phyloP scores from a whole-genome alignment of 805 yeast genomes.

The Candida silvicultrix region DNA sequence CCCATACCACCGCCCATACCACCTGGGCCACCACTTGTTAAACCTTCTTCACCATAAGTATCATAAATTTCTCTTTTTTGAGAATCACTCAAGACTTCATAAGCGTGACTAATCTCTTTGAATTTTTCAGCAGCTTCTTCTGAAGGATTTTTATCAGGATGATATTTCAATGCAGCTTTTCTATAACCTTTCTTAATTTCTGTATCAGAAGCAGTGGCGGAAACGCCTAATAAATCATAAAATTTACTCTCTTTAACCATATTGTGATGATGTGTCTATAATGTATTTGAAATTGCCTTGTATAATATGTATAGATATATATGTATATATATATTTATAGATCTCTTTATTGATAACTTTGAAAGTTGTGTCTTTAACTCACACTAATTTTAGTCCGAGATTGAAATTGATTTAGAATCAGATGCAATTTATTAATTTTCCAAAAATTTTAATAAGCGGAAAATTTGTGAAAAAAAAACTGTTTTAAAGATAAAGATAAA shows the following conservation, averaged over 20 bases:
- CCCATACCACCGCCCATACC: conserved; percentile 50
- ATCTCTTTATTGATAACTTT: too few relatives aligned
- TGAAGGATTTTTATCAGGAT: conserved; percentile 77
- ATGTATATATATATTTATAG: too few relatives aligned
- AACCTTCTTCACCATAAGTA: conserved; percentile 88
- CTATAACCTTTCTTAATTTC: conserved; percentile 82
- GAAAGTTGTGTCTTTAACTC: too few relatives aligned
- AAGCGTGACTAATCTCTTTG: conserved; percentile 82
- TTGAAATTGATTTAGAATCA: background rate
- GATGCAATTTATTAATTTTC: too few relatives aligned
- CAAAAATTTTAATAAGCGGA: too few relatives aligned
- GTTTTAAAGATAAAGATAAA: too few relatives aligned
- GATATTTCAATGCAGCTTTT: conserved; percentile 72
- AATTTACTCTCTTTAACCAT: conserved; percentile 81
- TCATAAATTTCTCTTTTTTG: conserved; percentile 89
- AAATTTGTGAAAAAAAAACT: too few relatives aligned
- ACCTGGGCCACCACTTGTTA: conserved; percentile 67
- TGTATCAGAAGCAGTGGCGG: conserved; percentile 58
- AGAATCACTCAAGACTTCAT: conserved; percentile 81
- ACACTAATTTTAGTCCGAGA: background rate
- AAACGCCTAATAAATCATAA: conserved; percentile 69
- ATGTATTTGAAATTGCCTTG: conserved; percentile 8
- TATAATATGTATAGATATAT: too few relatives aligned
- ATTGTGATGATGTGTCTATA: conserved; percentile 7
- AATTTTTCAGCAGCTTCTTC: conserved; percentile 95